Evolutionary conservation across 1,284 basidiomycete species (phyloP), one percentile per base, ranked within the genome.

Genomic region (Malassezia furfur): DNA sequence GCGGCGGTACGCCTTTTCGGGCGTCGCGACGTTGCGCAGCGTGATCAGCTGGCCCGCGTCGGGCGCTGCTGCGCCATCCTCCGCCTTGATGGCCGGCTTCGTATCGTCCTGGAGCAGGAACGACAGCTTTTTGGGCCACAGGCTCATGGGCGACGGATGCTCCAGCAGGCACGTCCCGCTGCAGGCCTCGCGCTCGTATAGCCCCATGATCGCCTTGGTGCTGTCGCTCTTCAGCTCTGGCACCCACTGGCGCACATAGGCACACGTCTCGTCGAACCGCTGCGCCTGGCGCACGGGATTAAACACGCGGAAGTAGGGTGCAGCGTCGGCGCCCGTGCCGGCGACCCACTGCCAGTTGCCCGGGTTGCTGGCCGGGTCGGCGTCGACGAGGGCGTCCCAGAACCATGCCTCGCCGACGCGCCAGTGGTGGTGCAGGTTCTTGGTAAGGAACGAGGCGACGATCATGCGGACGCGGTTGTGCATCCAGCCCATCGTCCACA

Each of bases 401-500:
- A 54, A 54, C 52, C 52, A 54, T n/a, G 39, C 31, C 32, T 54
- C 53, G 19, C 53, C 53, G 14, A 34, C 7, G 5, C 30, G 11
- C 53, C 53, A 49, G 35, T 54, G 48, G 15, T 36, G 43, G 11
- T 35, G 32, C 43, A 48, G 12, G 21, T 50, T 50, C 15, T 56
- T 56, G n/a, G 45, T 48, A 2, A 54, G 38, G 17, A 54, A 32
- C 7, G 52, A 54, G 10, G 52, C 52, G 6, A 49, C 47, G 11
- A 54, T 31, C 52, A 54, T 54, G 17, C 52, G 45, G n/a, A 54
- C 47, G 11, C 52, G 52, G 35, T 54, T 54, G 47, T 54, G 52
- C 52, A 54, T 54, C 52, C 52, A 54, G 9, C 52, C 52, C 19
- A 28, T 41, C 8, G 37, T 34, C 52, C 52, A 54, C 5, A 54